Percentiles rank a stretch among this genome's conserved stretches.
phyloP scores from a whole-genome alignment of 768 basidiomycete genomes.

The Suillus hirtellus region DNA sequence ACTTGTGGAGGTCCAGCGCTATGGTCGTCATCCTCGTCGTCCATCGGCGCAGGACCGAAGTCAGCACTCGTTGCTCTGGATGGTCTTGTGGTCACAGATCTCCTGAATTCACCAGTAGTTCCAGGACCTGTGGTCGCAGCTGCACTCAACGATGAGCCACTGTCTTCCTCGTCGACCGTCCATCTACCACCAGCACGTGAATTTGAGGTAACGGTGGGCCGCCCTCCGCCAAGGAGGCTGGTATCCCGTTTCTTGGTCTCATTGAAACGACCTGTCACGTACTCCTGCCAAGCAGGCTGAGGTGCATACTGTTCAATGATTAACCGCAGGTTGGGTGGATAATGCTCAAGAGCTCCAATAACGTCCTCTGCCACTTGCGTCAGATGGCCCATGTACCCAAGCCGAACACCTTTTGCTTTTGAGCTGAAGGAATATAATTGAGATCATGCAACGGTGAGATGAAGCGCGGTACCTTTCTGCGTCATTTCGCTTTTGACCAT shows the following conservation, averaged over 20 bases:
- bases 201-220: constrained; percentile 54
- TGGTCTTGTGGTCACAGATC: constrained; percentile 44
- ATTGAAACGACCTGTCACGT: constrained; percentile 79
- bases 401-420: constrained; percentile 73
- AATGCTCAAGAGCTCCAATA: constrained; percentile 84
- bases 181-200: constrained; percentile 43
- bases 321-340: constrained; percentile 74
- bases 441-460: constrained; percentile 12
- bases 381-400: constrained; percentile 97
- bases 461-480: constrained; percentile 56
- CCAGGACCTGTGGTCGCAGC: constrained; percentile 20
- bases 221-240: constrained; percentile 82
- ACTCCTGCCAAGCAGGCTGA: constrained; percentile 84
- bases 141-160: constrained; percentile 17
- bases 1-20: constrained; percentile 48
- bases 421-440: constrained; percentile 39
- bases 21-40: constrained; percentile 45
- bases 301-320: constrained; percentile 69
- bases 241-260: constrained; percentile 86
- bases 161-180: constrained; percentile 73
- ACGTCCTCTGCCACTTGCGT: constrained; percentile 95
- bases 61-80: constrained; percentile 58
- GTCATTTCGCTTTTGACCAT: constrained; percentile 83
- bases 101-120: constrained; percentile 53
- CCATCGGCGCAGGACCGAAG: constrained; percentile 57